These are phyloP conservation scores for Leccinum sublutescens DNA, from an alignment of 768 basidiomycete genomes.

Conservation along the genomic window DNA sequence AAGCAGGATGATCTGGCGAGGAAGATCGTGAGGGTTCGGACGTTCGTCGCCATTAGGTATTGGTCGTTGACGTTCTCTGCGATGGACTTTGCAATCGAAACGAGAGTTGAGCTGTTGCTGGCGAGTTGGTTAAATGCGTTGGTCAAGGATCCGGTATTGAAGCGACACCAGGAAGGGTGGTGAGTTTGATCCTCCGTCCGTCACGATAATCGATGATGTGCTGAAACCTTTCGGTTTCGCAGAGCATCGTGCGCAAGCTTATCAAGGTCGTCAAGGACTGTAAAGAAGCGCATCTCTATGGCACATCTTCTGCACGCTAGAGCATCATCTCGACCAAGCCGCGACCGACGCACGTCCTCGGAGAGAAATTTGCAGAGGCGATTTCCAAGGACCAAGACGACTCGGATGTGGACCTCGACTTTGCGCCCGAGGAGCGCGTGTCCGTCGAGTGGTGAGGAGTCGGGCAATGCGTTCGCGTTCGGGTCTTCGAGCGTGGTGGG, in stretches of 20 bases:
- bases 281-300: slow-evolving; percentile 58
- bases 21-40: slow-evolving; percentile 80
- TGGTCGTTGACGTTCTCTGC: slow-evolving; percentile 90
- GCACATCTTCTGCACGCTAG: slow-evolving; percentile 29
- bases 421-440: slow-evolving; percentile 51
- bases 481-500: slow-evolving; percentile 19
- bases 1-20: slow-evolving; percentile 66
- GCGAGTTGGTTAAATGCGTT: slow-evolving; percentile 79
- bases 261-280: slow-evolving; percentile 83
- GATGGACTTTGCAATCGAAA: slow-evolving; percentile 81
- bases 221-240: slow-evolving; percentile 7
- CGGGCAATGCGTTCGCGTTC: slow-evolving; percentile 40
- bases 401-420: slow-evolving; percentile 78
- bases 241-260: slow-evolving; percentile 77
- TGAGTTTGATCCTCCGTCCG: slow-evolving; percentile 37
- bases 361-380: slow-evolving; percentile 66
- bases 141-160: slow-evolving; percentile 66
- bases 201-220: neutral
- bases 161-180: slow-evolving; percentile 66
- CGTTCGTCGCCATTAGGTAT: slow-evolving; percentile 86
- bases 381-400: slow-evolving; percentile 50
- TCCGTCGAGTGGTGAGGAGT: slow-evolving; percentile 35
- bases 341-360: slow-evolving; percentile 48
- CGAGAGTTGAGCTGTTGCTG: slow-evolving; percentile 70
- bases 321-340: slow-evolving; percentile 32